phyloP scores from a whole-genome alignment of 768 basidiomycete genomes.

The Mycena epipterygia region DNA sequence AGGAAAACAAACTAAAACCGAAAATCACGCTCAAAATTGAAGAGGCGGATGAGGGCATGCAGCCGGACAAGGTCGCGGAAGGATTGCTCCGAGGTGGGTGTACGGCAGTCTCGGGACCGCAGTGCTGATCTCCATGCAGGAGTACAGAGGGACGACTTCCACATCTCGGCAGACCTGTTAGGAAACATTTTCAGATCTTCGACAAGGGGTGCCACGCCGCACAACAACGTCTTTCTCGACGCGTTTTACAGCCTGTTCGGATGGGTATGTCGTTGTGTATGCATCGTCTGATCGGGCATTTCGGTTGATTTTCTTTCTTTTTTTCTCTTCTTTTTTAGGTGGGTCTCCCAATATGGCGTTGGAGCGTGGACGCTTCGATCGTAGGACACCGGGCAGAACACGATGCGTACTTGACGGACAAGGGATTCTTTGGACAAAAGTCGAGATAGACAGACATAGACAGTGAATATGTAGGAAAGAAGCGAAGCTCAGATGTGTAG shows the following conservation, averaged over 20 bases:
- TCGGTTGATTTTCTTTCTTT: constrained; percentile 12
- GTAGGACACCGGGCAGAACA: constrained; percentile 51
- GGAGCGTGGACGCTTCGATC: constrained; percentile 52
- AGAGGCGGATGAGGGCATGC: constrained; percentile 68
- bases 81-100: constrained; percentile 63
- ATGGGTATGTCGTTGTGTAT: constrained; percentile 56
- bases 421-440: constrained; percentile 36
- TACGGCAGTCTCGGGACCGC: neutral
- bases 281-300: neutral
- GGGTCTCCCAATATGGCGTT: constrained; percentile 55
- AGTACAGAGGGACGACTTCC: constrained; percentile 69
- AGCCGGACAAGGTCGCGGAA: constrained; percentile 66
- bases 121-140: constrained; percentile 50
- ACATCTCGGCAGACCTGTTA: constrained; percentile 74
- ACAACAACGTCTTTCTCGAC: constrained; percentile 68
- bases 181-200: constrained; percentile 70
- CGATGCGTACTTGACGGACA: constrained; percentile 47
- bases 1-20: constrained; percentile 78
- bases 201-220: constrained; percentile 67
- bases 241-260: constrained; percentile 56
- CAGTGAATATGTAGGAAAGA: constrained; percentile 66
- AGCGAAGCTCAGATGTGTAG: constrained; percentile 63
- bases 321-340: constrained; percentile 45
- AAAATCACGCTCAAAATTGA: constrained; percentile 77
- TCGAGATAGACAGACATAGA: constrained; percentile 18